Evolutionary conservation across 1,284 basidiomycete species (phyloP).

Genomic region (Boletus sp.): DNA sequence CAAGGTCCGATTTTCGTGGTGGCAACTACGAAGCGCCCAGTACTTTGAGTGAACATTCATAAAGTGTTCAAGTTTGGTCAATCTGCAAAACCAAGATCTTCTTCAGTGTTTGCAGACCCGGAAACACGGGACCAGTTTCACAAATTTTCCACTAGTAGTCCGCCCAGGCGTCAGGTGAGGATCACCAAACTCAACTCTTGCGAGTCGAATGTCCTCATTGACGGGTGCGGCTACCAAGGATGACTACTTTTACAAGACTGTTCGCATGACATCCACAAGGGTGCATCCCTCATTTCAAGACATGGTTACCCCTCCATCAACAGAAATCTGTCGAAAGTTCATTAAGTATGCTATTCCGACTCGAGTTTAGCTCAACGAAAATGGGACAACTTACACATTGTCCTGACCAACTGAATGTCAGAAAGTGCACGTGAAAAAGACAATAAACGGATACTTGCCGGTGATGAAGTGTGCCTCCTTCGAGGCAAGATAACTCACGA

Average conservation of each 20-base stretch:
- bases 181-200: background rate
- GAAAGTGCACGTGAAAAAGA: background rate
- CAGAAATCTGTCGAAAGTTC: constrained; percentile 11
- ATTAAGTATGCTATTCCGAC: background rate
- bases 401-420: constrained; percentile 8
- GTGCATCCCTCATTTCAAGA: constrained; percentile 9
- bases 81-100: background rate
- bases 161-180: too few species aligned
- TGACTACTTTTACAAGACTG: background rate
- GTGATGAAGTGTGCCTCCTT: constrained; percentile 29
- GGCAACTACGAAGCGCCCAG: background rate
- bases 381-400: constrained; percentile 21
- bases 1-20: background rate
- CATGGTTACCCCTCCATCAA: constrained; percentile 19
- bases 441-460: constrained; percentile 7
- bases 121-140: background rate
- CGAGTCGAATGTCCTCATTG: background rate
- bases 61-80: background rate
- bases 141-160: background rate
- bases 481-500: constrained; percentile 29
- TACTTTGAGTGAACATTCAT: background rate
- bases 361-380: background rate
- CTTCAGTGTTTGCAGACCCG: background rate
- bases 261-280: background rate
- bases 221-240: background rate